Evolutionary conservation across 108 stramenopile species (phyloP).

Genomic region (Chaetoceros tenuissimus): DNA sequence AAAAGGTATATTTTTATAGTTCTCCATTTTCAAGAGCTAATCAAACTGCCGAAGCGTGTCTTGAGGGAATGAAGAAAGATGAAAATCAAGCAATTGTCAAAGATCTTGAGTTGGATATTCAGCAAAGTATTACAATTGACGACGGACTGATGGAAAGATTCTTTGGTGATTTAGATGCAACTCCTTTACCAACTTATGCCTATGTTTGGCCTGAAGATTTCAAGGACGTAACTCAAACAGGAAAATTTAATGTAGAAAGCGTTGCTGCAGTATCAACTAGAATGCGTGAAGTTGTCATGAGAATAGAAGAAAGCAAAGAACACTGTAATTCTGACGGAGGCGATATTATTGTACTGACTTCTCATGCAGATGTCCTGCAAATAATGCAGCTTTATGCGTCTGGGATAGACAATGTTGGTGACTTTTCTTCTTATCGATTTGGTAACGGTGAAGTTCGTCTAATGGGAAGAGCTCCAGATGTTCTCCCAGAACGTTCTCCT

Average conservation of each 20-base stretch:
- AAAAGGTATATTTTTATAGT: conserved; percentile 44
- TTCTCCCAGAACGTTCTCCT: conserved; percentile 33
- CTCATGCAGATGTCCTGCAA: conserved; percentile 80
- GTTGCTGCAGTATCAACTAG: conserved; percentile 76
- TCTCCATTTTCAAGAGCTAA: conserved; percentile 74
- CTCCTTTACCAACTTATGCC: conserved; percentile 48
- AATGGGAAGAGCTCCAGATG: conserved; percentile 37
- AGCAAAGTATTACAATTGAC: conserved; percentile 31
- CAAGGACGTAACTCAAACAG: conserved; percentile 57
- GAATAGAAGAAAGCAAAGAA: conserved; percentile 26
- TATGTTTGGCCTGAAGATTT: conserved; percentile 81
- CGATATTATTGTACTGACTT: conserved; percentile 56
- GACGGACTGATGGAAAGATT: conserved; percentile 72
- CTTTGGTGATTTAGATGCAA: conserved; percentile 69
- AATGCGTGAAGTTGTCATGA: conserved; percentile 39
- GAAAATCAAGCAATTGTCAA: conserved; percentile 23
- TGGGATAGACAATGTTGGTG: conserved; percentile 56
- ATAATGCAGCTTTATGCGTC: conserved; percentile 76
- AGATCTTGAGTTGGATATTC: conserved; percentile 36
- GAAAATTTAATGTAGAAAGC: conserved; percentile 65
- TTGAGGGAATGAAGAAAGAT: conserved; percentile 25
- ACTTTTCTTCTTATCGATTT: conserved; percentile 71
- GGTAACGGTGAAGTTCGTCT: conserved; percentile 72
- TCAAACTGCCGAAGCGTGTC: conserved; percentile 63
- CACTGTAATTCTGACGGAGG: conserved; percentile 15